Conservation (phyloP, 2,329 filamentous ascomycete genomes). For the Colletotrichum musicola region DNA sequence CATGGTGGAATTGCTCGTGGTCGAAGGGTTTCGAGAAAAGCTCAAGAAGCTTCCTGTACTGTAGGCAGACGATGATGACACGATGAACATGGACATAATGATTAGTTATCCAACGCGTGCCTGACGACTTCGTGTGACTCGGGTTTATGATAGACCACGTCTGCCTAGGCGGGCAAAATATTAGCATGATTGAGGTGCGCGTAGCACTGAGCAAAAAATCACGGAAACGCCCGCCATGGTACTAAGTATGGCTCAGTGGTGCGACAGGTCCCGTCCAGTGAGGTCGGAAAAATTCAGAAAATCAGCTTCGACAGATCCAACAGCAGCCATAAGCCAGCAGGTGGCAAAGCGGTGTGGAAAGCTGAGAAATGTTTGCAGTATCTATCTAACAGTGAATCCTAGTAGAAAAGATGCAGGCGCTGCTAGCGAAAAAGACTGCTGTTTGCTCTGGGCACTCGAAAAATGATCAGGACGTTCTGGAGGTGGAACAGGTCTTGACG, state of each 20-base stretch:
- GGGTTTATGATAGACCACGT: not conserved
- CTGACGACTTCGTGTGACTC: not conserved
- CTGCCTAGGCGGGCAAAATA: not conserved
- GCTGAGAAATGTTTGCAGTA: slow-evolving; percentile 78
- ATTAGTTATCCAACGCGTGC: not conserved
- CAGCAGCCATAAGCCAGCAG: not conserved
- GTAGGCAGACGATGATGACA: slow-evolving; percentile 37
- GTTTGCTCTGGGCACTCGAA: slow-evolving; percentile 84
- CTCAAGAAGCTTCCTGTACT: slow-evolving; percentile 19
- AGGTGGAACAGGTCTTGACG: slow-evolving; percentile 80
- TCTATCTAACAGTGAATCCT: slow-evolving; percentile 95
- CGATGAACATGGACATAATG: slow-evolving; percentile 35
- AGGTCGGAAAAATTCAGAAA: not conserved
- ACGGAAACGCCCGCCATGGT: not conserved
- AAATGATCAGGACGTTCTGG: slow-evolving; percentile 93
- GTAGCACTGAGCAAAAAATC: not conserved
- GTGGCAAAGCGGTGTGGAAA: not conserved
- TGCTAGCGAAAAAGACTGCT: slow-evolving; percentile 98
- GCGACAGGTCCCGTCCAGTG: not conserved
- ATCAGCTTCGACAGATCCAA: not conserved
- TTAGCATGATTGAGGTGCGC: slow-evolving; percentile 6
- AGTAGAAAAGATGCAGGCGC: slow-evolving; percentile 81
- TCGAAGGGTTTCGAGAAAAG: not conserved
- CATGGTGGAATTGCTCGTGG: not conserved
- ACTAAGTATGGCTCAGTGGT: not conserved